Percentiles rank a stretch among this genome's conserved stretches.
These are phyloP conservation scores for Phytophthora citricola DNA, from an alignment of 352 stramenopile species.

Conservation along the genomic window DNA sequence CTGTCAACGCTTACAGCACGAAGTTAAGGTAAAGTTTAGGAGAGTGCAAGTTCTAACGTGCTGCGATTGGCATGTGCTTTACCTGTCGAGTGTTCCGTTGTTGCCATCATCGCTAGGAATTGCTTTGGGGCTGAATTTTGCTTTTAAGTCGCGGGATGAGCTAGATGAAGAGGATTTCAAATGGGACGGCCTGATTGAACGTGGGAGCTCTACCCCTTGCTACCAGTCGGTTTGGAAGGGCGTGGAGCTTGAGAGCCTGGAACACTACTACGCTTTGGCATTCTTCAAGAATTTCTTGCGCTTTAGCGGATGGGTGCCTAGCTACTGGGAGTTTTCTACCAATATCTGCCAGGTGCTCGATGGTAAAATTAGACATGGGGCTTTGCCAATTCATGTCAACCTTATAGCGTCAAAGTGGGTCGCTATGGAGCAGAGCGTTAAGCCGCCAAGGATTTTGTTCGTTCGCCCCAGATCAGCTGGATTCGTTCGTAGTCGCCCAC, in stretches of 20 bases:
- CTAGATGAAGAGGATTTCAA: slow-evolving; percentile 14
- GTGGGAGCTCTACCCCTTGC: slow-evolving; percentile 14
- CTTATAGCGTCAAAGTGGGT: too few species aligned
- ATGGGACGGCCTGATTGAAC: slow-evolving; percentile 16
- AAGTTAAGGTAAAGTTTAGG: background rate
- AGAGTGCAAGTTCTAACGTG: background rate
- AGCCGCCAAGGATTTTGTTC: slow-evolving; percentile 37
- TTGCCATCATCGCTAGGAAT: slow-evolving; percentile 17
- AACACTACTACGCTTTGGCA: slow-evolving; percentile 25
- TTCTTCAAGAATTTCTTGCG: background rate
- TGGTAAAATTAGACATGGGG: slow-evolving; percentile 7
- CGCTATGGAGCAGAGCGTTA: slow-evolving; percentile 22
- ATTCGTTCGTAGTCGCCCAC: slow-evolving; percentile 1
- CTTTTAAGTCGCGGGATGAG: slow-evolving; percentile 20
- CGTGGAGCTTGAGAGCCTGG: slow-evolving; percentile 10
- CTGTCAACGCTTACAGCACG: slow-evolving; percentile 14
- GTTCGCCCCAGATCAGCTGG: slow-evolving; percentile 34
- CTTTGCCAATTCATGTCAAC: background rate
- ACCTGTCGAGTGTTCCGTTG: slow-evolving; percentile 24
- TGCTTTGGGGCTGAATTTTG: background rate
- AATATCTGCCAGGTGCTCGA: background rate
- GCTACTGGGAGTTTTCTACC: background rate
- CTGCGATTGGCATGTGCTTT: background rate
- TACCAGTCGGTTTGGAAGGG: slow-evolving; percentile 25
- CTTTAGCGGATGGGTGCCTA: background rate